Base-by-base conservation (phyloP, 306 rosid genomes). In the Amphicarpaea edgeworthii region DNA sequence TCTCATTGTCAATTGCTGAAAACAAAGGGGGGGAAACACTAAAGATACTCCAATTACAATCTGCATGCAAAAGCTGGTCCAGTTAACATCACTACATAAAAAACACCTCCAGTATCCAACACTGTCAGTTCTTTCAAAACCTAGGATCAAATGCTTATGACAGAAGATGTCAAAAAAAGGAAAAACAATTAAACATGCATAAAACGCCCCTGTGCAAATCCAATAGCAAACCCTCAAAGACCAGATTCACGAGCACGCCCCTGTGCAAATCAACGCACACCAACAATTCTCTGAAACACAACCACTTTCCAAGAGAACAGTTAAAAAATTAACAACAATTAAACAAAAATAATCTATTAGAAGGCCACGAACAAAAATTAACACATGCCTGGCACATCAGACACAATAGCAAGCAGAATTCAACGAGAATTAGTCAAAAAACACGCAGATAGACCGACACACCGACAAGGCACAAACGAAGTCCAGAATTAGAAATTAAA, bases 221-320 rank as follows among this genome's bases (percentile, higher is more conserved):
- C 9, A 21, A 12, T 1, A 21, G 16, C 6, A 68, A 68, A 61
- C 28, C 65, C 65, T 28, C 49, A 47, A 42, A 14, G 49, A 24
- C 20, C 16, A 51, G 43, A 73, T 67, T 67, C 9, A 41, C 26
- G 15, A 32, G 5, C 14, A 43, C 1, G 12, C 4, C 61, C 14
- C n/a, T 37, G 46, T 3, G 63, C 55, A 76, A 75, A 79, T 70
- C 81, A 75, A 71, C 10, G 9, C 41, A 68, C 6, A 63, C 34
- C 1, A 40, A 20, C 3, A 72, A 50, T 45, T 60, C 65, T 38
- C 57, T 0, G 0, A 5, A 49, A 34, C 73, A 49, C 17, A 70
- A 78, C 8, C 50, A 38, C 19, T 53, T 41, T 40, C 21, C 61
- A 20, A 51, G 17, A 16, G 9, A 17, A 14, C 68, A 20, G 28